Base-by-base conservation (phyloP, 2,329 filamentous ascomycete genomes). In the Fusarium sp. region DNA sequence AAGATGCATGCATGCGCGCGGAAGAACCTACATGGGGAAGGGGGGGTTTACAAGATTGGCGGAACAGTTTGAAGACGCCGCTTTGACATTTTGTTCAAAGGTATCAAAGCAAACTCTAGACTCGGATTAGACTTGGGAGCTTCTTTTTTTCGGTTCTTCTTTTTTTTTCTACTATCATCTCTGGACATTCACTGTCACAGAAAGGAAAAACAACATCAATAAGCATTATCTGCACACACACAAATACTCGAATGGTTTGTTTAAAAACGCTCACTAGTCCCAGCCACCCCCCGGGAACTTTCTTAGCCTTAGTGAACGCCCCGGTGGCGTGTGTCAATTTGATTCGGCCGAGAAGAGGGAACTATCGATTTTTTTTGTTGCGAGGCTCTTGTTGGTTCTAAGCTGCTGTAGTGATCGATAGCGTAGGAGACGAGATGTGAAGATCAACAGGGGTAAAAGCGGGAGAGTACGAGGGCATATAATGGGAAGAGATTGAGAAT, bases 31-130 rank as follows among this genome's bases (percentile, higher is more conserved):
- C 42, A 46, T 46, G 42, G 42, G 42, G 42, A 23, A 13, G 59
- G 61, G 40, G 23, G 27, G 29, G 29, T 31, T 31, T 50, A 50
- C 46, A 46, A 64, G 42, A 58, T 58, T 65, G 44, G 25, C 33
- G 57, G 56, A 51, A 51, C 56, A 67, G 61, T 29, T 56, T 44
- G 57, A 61, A 58, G 55, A 67, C 38, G 46, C 50, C 49, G 25
- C 42, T 44, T 61, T 64, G 56, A 50, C 53, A 68, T 63, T 68
- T 44, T 64, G 31, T 65, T 58, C 31, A 3, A 29, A 29, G 27
- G 27, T 42, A 58, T 59, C 34, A 36, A 71, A 55, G 54, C 68
- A 70, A 70, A 49, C 50, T 62, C 34, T 68, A 60, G 58, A 65
- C 44, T 49, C 42, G 44, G 64, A 60, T 70, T 70, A 71, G 44